These are phyloP conservation scores for Apostasia ramifera DNA, from an alignment of 106 monocot genomes.

Conservation along the genomic window DNA sequence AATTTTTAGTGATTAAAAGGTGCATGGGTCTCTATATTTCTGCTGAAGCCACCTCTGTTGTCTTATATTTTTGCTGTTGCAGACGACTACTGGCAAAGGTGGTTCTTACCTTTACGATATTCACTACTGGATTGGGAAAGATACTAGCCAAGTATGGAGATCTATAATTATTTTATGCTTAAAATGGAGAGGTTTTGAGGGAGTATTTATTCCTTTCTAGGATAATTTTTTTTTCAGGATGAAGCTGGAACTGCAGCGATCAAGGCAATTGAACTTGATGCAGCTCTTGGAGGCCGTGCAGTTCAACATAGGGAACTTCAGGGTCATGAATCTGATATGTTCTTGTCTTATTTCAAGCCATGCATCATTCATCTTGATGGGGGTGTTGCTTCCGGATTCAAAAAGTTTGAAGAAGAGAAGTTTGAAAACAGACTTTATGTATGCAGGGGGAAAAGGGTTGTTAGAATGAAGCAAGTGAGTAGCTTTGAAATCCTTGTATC, in stretches of 20 bases:
- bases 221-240: constrained; percentile 22
- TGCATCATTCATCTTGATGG: constrained; percentile 49
- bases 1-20: too few species aligned
- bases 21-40: too few species aligned
- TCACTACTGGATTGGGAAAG: constrained; percentile 56
- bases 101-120: constrained; percentile 38
- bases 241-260: constrained; percentile 51
- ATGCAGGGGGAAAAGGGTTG: constrained; percentile 52
- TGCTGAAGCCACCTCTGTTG: too few species aligned
- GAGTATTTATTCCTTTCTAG: background rate
- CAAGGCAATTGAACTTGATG: constrained; percentile 55
- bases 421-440: constrained; percentile 33
- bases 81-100: constrained; percentile 34
- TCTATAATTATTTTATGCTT: background rate
- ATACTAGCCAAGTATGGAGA: constrained; percentile 31
- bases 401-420: constrained; percentile 23
- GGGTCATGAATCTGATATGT: constrained; percentile 47
- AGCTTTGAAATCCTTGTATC: background rate
- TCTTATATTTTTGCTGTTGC: background rate
- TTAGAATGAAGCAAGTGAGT: constrained; percentile 40
- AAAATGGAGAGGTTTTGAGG: background rate
- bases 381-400: constrained; percentile 42
- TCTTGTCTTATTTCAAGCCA: constrained; percentile 60
- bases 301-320: constrained; percentile 54
- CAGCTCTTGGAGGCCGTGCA: constrained; percentile 49